Conservation (phyloP, 148 eudicot genomes). For the Bassia scoparia region DNA sequence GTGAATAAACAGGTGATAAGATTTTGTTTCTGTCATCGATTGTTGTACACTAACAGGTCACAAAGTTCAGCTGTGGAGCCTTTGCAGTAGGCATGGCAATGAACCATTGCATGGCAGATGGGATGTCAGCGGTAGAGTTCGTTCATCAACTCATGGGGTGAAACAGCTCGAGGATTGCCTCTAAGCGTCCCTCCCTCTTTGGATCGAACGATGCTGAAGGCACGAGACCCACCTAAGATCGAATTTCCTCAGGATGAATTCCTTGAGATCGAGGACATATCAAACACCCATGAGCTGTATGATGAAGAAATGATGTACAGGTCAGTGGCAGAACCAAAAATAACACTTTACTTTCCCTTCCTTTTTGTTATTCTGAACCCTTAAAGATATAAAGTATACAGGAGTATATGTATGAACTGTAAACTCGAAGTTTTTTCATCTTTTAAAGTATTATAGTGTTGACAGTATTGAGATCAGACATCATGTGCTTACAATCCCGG, state of each 20-base stretch:
- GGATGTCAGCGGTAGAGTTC: constrained; percentile 52
- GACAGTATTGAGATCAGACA: no score
- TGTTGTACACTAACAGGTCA: constrained; percentile 37
- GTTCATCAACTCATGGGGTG: constrained; percentile 69
- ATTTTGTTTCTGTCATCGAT: background rate
- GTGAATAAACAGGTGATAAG: background rate
- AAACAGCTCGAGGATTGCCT: constrained; percentile 51
- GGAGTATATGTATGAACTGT: no score
- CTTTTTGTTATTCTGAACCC: no score
- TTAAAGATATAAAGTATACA: no score
- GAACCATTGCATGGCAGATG: constrained; percentile 75
- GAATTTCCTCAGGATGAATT: constrained; percentile 47
- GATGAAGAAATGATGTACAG: constrained; percentile 35
- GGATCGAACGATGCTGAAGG: constrained; percentile 43
- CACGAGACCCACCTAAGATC: constrained; percentile 42
- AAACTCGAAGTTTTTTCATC: no score
- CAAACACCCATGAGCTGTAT: constrained; percentile 35
- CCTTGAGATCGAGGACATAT: constrained; percentile 47
- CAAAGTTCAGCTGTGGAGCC: constrained; percentile 63
- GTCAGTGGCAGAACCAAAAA: constrained; percentile 8
- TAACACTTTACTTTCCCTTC: background rate
- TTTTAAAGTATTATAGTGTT: no score
- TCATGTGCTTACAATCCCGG: no score
- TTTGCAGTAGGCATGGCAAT: constrained; percentile 58
- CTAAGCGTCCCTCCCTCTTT: constrained; percentile 40